Percentiles rank a stretch among this genome's conserved stretches.
These are phyloP conservation scores for Coemansia sp. DNA, from an alignment of 192 early-diverging fungal species.

Conservation along the genomic window DNA sequence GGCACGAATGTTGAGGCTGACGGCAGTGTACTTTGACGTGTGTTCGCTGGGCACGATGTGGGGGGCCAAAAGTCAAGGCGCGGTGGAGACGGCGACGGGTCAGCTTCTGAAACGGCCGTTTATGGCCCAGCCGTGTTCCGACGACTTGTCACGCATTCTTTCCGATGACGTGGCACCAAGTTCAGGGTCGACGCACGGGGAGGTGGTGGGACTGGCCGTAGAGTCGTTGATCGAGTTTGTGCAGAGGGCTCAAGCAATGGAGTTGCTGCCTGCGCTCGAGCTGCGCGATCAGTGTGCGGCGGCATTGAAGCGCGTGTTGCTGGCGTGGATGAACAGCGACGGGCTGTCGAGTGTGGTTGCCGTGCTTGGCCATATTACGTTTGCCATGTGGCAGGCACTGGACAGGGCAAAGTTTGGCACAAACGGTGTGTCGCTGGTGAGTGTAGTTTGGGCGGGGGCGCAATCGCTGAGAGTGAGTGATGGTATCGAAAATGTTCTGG, in stretches of 20 bases:
- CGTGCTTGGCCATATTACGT: slow-evolving; percentile 5
- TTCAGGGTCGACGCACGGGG: background rate
- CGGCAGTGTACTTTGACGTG: slow-evolving; percentile 27
- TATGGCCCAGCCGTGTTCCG: slow-evolving; percentile 15
- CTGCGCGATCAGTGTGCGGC: slow-evolving; percentile 27
- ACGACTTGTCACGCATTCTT: slow-evolving; percentile 13
- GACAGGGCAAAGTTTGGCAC: slow-evolving; percentile 6
- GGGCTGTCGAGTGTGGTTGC: background rate
- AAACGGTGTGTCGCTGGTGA: slow-evolving; percentile 7
- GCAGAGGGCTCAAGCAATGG: background rate
- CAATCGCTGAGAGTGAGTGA: slow-evolving; percentile 4
- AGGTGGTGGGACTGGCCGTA: slow-evolving; percentile 8
- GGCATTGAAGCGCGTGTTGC: slow-evolving; percentile 9
- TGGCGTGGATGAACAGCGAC: slow-evolving; percentile 6
- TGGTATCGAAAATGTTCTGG: background rate
- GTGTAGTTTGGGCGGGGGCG: slow-evolving; percentile 27
- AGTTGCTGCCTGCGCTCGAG: slow-evolving; percentile 9
- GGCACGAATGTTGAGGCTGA: slow-evolving; percentile 16
- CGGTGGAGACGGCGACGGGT: slow-evolving; percentile 8
- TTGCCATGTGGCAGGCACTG: slow-evolving; percentile 26
- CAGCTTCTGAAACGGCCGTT: slow-evolving; percentile 29
- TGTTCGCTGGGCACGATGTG: slow-evolving; percentile 37
- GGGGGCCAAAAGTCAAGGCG: background rate
- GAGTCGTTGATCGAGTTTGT: slow-evolving; percentile 42
- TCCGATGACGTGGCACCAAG: slow-evolving; percentile 1